Evolutionary conservation across 2,329 filamentous ascomycete genomes (phyloP).

Genomic region (Geosmithia morbida): DNA sequence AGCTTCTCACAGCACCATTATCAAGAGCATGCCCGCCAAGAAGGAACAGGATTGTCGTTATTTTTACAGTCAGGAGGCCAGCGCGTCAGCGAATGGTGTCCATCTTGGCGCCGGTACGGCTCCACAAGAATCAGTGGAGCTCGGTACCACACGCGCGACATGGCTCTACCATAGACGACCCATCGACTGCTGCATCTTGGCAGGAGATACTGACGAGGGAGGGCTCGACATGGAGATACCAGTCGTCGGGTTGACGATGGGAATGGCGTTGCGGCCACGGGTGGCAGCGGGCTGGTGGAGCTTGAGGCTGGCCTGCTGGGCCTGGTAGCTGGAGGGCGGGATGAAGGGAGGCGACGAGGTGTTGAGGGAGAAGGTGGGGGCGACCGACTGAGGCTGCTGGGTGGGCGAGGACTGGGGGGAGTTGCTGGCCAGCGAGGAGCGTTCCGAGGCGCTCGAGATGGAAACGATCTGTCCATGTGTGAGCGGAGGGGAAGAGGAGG

Average conservation of each 20-base stretch:
- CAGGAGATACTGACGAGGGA: conserved; percentile 55
- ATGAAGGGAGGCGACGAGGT: conserved; percentile 52
- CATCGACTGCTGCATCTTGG: conserved; percentile 42
- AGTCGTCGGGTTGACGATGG: conserved; percentile 91
- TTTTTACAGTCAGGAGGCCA: conserved; percentile 19
- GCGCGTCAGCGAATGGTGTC: conserved; percentile 4
- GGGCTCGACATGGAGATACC: conserved; percentile 81
- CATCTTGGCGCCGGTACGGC: conserved; percentile 17
- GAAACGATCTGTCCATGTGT: conserved; percentile 56
- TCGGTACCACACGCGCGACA: background rate
- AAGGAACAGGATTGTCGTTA: conserved; percentile 19
- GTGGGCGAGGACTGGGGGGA: conserved; percentile 86
- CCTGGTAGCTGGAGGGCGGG: conserved; percentile 46
- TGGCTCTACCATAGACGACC: conserved; percentile 37
- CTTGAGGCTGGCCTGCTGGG: conserved; percentile 55
- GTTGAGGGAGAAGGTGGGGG: conserved; percentile 62
- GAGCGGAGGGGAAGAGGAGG: conserved; percentile 3
- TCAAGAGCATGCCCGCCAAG: conserved; percentile 32
- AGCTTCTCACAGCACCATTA: conserved; percentile 3
- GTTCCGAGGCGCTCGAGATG: conserved; percentile 85
- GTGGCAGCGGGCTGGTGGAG: conserved; percentile 83
- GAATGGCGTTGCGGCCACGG: conserved; percentile 85
- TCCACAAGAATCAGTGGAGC: background rate
- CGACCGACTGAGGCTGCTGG: conserved; percentile 69
- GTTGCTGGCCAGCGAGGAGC: conserved; percentile 86